phyloP scores from a whole-genome alignment of 2,329 filamentous ascomycete genomes.

The Trichophyton benhamiae region DNA sequence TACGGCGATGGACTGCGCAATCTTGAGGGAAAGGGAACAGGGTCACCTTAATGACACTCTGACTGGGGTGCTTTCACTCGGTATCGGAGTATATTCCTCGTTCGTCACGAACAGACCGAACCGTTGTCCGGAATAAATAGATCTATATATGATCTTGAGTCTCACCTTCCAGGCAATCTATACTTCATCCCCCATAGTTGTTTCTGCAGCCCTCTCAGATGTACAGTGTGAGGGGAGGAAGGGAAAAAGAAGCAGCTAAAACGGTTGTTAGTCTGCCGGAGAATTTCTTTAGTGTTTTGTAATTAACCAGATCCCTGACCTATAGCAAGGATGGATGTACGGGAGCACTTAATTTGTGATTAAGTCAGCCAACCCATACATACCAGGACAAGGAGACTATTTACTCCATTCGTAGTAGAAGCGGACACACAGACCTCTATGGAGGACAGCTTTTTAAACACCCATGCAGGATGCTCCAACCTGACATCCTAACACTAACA shows the following conservation, averaged over 20 bases:
- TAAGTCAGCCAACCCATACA: not conserved
- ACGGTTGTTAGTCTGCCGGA: slow-evolving; percentile 3
- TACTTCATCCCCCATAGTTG: not conserved
- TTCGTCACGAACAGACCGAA: not conserved
- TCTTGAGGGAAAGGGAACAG: not conserved
- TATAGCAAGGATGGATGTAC: not conserved
- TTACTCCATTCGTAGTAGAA: not conserved
- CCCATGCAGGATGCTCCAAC: not conserved
- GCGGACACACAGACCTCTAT: slow-evolving; percentile 1
- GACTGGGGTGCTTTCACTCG: not conserved
- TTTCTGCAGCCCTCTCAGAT: not conserved
- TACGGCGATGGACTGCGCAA: not conserved
- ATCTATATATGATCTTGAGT: not conserved
- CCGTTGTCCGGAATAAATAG: not conserved
- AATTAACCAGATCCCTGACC: not conserved
- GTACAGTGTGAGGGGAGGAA: not conserved
- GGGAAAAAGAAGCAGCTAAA: not conserved
- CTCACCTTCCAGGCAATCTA: not conserved
- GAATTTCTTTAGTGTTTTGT: slow-evolving; percentile 3
- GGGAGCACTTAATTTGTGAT: not conserved
- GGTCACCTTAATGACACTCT: not conserved
- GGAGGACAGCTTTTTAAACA: not conserved
- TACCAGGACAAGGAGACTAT: not conserved
- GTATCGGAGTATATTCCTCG: not conserved
- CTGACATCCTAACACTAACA: not conserved